Evolutionary conservation across 225 moss, liverwort and hornwort genomes (phyloP).

Genomic region (Thuidium tamariscinum): DNA sequence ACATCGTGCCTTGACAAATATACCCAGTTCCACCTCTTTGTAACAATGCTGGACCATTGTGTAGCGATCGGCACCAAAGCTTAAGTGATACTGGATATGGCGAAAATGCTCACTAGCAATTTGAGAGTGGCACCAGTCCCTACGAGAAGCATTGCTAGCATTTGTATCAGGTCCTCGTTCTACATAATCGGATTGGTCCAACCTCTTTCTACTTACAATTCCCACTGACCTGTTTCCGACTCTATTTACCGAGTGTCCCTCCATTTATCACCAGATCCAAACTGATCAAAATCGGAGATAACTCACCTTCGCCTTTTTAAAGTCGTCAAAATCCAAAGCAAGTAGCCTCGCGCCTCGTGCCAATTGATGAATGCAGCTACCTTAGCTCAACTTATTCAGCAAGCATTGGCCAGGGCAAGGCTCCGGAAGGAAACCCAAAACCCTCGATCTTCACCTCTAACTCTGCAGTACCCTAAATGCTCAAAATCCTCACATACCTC

Average conservation of each 20-base stretch:
- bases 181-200: not conserved
- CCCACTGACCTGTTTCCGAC: not conserved
- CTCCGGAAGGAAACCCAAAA: not conserved
- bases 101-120: not conserved
- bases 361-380: slow-evolving; percentile 7
- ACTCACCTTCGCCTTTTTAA: slow-evolving; percentile 1
- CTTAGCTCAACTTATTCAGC: not conserved
- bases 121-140: not conserved
- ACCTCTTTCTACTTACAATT: not conserved
- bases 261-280: not conserved
- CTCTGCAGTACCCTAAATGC: not conserved
- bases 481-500: not conserved
- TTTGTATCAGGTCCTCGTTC: not conserved
- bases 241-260: not conserved
- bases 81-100: not conserved
- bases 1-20: not conserved
- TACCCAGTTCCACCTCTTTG: not conserved
- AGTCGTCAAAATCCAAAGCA: not conserved
- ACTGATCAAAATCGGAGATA: not conserved
- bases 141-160: not conserved
- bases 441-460: slow-evolving; percentile 1
- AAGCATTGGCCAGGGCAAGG: not conserved
- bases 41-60: not conserved
- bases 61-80: not conserved
- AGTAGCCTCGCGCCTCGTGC: not conserved